Base-by-base conservation (phyloP, 495 filamentous ascomycete genomes). In the Xylaria scruposa region DNA sequence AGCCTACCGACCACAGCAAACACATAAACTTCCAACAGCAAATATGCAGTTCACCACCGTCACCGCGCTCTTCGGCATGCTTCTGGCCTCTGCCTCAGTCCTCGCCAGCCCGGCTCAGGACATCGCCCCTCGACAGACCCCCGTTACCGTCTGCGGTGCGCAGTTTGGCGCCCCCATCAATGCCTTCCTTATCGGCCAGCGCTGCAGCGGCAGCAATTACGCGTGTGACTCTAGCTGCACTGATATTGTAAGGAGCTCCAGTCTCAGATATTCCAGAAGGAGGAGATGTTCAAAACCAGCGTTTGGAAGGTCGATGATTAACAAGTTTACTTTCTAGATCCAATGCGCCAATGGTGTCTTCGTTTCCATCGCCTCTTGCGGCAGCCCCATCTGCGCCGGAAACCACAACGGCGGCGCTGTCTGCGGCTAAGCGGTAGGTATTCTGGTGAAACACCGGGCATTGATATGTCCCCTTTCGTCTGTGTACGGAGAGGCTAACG, bases 331-430 rank as follows among this genome's bases (percentile, higher is more conserved):
- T 68, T 40, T 19, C 0, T 68, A 68, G 66, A 59, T 68, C 66
- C 67, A 69, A 61, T 69, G 67, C 40, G 53, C 67, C 40, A 60
- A 69, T 42, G 54, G 67, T 17, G 42, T 24, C 54, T 69, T 60
- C 40, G 67, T 69, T 26, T 24, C 49, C 54, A 69, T 69, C 49
- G 67, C 67, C 54, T 60, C 53, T 5, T 69, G 67, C 67, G 53
- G 54, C 42, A 54, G 53, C 53, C 1, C 38, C 54, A 69, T 36
- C 54, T 69, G 67, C 42, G 67, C 67, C 42, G 54, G 67, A 12
- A 69, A 69, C 42, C 36, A 69, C 53, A 60, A 59, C 67, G 42
- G 42, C 33, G 67, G 67, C 9, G 67, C 67, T 29, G 54, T 69
- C 54, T 60, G 67, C 36, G 67, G 53, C 42, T 69, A 69, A 69